Evolutionary conservation across 2,329 filamentous ascomycete genomes (phyloP).

Genomic region (Cercospora janseana): DNA sequence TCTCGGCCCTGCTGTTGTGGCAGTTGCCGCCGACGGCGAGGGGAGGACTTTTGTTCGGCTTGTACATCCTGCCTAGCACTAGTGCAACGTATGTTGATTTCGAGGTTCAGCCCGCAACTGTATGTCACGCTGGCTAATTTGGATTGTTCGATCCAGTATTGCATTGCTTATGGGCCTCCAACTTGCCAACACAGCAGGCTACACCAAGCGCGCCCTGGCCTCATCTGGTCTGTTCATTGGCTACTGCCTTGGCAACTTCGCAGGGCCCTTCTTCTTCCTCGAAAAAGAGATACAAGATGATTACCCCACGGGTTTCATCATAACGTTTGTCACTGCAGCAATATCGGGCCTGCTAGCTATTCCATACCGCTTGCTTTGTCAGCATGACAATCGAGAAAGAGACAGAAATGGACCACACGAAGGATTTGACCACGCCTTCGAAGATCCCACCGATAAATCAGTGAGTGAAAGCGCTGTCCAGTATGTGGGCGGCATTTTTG

Average conservation of each 20-base stretch:
- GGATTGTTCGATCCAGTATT: neutral
- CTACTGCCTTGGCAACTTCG: conserved; percentile 51
- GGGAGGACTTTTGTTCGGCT: conserved; percentile 15
- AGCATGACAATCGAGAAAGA: conserved; percentile 45
- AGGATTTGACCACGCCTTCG: conserved; percentile 53
- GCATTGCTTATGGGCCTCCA: conserved; percentile 18
- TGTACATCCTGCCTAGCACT: conserved; percentile 16
- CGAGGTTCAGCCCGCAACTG: neutral
- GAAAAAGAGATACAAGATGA: conserved; percentile 44
- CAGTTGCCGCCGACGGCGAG: conserved; percentile 9
- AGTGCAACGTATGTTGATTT: conserved; percentile 5
- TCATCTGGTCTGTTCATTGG: conserved; percentile 52
- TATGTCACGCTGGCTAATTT: neutral
- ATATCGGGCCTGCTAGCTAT: conserved; percentile 41
- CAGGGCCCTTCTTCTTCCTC: conserved; percentile 46
- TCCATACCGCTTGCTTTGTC: conserved; percentile 47
- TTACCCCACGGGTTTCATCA: conserved; percentile 42
- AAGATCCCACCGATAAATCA: conserved; percentile 50
- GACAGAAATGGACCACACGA: conserved; percentile 46
- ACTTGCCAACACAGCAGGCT: conserved; percentile 31
- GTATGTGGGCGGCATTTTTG: conserved; percentile 30
- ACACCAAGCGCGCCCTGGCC: conserved; percentile 43
- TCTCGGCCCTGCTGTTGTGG: conserved; percentile 15
- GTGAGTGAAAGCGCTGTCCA: conserved; percentile 6
- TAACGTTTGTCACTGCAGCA: conserved; percentile 39